Evolutionary conservation across 2,329 filamentous ascomycete species (phyloP).

Genomic region (Colletotrichum sp.): DNA sequence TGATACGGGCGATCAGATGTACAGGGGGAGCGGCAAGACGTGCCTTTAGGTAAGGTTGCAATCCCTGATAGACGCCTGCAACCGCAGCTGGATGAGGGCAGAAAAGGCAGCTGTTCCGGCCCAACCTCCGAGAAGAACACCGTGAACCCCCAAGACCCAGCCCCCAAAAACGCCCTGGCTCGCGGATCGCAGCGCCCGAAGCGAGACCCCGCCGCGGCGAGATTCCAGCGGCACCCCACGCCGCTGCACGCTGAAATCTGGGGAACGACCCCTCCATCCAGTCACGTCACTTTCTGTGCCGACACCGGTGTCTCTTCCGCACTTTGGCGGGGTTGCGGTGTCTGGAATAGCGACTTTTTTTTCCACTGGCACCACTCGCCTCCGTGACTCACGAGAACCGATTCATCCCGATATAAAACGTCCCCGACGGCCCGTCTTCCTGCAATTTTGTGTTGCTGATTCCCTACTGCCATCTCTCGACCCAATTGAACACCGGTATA

Average conservation of each 20-base stretch:
- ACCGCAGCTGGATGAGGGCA: background rate
- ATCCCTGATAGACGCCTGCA: background rate
- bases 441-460: background rate
- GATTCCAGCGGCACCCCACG: slow-evolving; percentile 14
- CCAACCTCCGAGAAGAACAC: background rate
- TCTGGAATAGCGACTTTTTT: slow-evolving; percentile 19
- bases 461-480: background rate
- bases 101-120: background rate
- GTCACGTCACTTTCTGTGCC: slow-evolving; percentile 16
- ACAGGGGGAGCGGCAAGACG: background rate
- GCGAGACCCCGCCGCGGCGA: background rate
- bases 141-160: background rate
- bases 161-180: background rate
- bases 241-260: slow-evolving; percentile 3
- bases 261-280: slow-evolving; percentile 20
- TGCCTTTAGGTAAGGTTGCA: slow-evolving; percentile 21
- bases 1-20: background rate
- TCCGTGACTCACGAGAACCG: slow-evolving; percentile 14
- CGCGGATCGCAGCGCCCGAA: slow-evolving; percentile 1
- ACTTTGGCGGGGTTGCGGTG: slow-evolving; percentile 20
- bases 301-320: slow-evolving; percentile 13
- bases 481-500: background rate
- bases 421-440: background rate
- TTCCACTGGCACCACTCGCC: background rate
- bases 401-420: background rate